Conservation (phyloP, 768 basidiomycete genomes). For the Strobilomyces dryophilus region DNA sequence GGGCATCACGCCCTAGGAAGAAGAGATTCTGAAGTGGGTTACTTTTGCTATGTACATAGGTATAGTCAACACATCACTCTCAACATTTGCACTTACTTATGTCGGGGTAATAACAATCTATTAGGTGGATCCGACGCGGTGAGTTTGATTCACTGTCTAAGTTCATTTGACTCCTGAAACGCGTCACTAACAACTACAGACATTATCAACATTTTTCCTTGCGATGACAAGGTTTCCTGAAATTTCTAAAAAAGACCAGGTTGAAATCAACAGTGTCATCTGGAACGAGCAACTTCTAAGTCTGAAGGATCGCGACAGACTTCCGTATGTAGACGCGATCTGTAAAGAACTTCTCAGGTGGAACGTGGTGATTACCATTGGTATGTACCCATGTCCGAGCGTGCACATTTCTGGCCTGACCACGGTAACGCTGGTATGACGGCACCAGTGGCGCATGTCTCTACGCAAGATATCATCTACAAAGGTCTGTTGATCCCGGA, state of each 20-base stretch:
- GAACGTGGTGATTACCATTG: not conserved
- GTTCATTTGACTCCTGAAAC: not conserved
- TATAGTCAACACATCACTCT: not conserved
- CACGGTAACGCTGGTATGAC: not conserved
- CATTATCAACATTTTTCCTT: slow-evolving; percentile 14
- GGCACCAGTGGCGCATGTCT: not conserved
- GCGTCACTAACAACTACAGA: slow-evolving; percentile 11
- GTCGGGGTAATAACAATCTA: not conserved
- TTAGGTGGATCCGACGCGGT: slow-evolving; percentile 26
- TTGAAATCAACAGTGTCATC: not conserved
- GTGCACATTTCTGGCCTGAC: not conserved
- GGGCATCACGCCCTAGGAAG: not conserved
- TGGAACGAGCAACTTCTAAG: slow-evolving; percentile 8
- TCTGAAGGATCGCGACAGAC: slow-evolving; percentile 3
- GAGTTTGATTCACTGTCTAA: slow-evolving; percentile 12
- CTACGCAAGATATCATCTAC: not conserved
- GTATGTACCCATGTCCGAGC: not conserved
- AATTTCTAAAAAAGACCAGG: slow-evolving; percentile 6
- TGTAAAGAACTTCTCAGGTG: slow-evolving; percentile 13
- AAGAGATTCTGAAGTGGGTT: slow-evolving; percentile 12
- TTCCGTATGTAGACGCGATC: slow-evolving; percentile 2
- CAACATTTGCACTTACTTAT: not conserved
- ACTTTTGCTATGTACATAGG: slow-evolving; percentile 10
- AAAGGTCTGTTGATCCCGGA: not conserved
- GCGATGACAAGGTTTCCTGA: slow-evolving; percentile 11